Conservation (phyloP, 2,329 filamentous ascomycete genomes). For the Diaporthe vaccinii region DNA sequence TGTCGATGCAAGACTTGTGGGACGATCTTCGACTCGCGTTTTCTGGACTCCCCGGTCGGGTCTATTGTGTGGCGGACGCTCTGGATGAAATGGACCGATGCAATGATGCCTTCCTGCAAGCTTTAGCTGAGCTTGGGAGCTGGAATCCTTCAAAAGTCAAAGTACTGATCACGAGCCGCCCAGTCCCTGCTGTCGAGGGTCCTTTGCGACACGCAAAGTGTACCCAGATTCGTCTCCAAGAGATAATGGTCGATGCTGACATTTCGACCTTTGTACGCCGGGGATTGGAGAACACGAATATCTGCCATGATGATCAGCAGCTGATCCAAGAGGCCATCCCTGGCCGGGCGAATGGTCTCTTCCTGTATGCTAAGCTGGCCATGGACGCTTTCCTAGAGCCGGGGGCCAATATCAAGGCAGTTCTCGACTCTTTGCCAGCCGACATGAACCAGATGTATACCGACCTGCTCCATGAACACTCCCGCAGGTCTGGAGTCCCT, state of each 20-base stretch:
- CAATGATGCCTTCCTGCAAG: slow-evolving; percentile 1
- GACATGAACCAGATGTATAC: slow-evolving; percentile 1
- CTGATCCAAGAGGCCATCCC: slow-evolving; percentile 2
- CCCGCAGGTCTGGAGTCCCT: background rate
- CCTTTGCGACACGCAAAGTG: background rate
- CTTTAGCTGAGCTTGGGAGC: background rate
- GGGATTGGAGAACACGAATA: background rate
- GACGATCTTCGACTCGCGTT: background rate
- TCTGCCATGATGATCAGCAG: background rate
- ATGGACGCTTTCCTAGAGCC: background rate
- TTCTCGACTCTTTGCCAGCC: background rate
- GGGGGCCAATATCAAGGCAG: background rate
- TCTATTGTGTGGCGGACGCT: background rate
- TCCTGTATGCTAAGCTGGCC: background rate
- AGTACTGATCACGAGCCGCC: background rate
- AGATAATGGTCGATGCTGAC: background rate
- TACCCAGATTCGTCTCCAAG: background rate
- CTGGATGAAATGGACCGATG: background rate
- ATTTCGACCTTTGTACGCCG: background rate
- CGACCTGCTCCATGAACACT: background rate
- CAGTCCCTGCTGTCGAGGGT: background rate
- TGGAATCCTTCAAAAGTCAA: background rate
- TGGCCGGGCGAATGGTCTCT: background rate
- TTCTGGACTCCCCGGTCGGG: background rate
- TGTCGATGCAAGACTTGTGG: background rate